Evolutionary conservation across 306 rosid genomes (phyloP).

Genomic region (Betula pendula): DNA sequence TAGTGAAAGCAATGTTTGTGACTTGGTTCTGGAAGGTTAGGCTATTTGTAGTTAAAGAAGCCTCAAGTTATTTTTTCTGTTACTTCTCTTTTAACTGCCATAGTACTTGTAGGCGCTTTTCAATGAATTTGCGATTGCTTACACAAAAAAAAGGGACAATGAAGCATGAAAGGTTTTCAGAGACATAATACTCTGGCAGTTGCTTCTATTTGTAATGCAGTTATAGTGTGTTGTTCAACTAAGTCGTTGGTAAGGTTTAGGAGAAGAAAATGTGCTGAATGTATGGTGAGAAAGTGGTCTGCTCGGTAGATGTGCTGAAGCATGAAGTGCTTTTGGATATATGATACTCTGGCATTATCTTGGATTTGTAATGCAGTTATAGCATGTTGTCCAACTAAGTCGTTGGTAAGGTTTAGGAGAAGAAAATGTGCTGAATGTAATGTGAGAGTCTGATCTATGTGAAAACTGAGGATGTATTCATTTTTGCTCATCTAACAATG

Average conservation of each 20-base stretch:
- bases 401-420: background rate
- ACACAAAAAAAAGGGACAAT: no score
- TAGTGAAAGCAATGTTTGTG: background rate
- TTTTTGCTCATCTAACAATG: background rate
- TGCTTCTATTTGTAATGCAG: background rate
- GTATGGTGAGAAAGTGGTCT: background rate
- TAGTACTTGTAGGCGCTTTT: no score
- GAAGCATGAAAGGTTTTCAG: background rate
- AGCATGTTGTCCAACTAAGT: background rate
- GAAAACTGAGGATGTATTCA: background rate
- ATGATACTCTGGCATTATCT: background rate
- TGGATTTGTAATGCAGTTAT: background rate
- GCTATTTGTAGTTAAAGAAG: background rate
- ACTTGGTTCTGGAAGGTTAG: background rate
- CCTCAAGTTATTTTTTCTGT: no score
- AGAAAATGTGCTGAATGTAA: background rate
- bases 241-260: background rate
- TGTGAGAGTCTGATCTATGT: background rate
- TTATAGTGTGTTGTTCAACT: background rate
- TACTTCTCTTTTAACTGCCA: no score
- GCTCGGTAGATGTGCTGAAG: background rate
- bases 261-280: background rate
- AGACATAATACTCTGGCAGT: background rate
- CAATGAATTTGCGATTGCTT: no score
- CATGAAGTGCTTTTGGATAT: background rate